Evolutionary conservation across 2,329 filamentous ascomycete genomes (phyloP), one percentile per base, ranked within the genome.

Genomic region (Fusarium mangiferae): DNA sequence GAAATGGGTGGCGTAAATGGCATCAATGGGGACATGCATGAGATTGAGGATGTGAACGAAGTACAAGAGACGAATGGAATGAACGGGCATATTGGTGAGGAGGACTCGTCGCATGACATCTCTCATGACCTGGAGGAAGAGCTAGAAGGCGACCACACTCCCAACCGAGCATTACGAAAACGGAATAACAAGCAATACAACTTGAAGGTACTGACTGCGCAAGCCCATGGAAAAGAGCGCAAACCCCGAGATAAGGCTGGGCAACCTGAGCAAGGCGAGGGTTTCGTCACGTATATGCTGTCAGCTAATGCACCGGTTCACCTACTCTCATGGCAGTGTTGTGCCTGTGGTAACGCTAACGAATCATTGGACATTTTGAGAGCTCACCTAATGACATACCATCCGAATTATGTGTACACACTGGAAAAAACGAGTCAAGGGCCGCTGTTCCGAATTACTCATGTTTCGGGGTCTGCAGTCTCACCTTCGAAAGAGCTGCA

Each of bases 181-280:
- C 84, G 88, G 59, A 82, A 82, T 46, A 85, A 85, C 63, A 87
- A 87, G 68, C 84, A 85, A 28, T 91, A 91, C 77, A 91, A 91
- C 72, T 79, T 91, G 42, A 91, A 90, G 77, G 82, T 87, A 18
- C 81, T 91, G 22, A 90, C 87, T 78, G 88, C 89, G 74, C 87
- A 88, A 74, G 88, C 88, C 11, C 85, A 88, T 58, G 88, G 89
- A 8, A 87, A 84, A 73, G 85, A 87, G 48, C 84, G 83, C 69
- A 87, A 85, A 70, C 83, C 83, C 76, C 76, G 76, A 62, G 68
- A 76, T 65, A 74, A 78, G 66, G 72, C 68, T 68, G 63, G 77
- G 62, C 71, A 79, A 56, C 54, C 64, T 68, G 75, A 70, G 30
- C 66, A 70, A 42, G 81, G 80, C 62, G 84, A 84, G 73, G 85